phyloP scores from a whole-genome alignment of 768 basidiomycete species.

The Pulveroboletus frians region DNA sequence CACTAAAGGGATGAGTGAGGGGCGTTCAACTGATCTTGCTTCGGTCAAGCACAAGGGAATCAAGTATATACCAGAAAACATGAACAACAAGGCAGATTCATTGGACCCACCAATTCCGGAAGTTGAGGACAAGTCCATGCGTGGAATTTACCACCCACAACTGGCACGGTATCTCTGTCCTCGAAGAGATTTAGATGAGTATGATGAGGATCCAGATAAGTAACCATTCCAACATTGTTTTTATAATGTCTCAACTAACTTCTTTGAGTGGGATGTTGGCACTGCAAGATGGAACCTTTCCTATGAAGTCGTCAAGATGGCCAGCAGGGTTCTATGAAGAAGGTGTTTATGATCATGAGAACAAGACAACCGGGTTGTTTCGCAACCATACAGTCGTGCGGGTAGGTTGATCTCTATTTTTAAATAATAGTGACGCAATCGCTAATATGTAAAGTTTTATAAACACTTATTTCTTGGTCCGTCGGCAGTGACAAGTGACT shows the following conservation, averaged over 20 bases:
- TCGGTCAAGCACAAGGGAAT: not conserved
- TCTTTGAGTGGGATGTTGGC: not conserved
- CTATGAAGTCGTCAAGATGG: slow-evolving; percentile 1
- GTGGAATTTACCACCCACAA: not conserved
- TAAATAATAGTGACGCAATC: too few relatives aligned
- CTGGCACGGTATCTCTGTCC: not conserved
- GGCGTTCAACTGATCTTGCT: not conserved
- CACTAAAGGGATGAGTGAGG: not conserved
- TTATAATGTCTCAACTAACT: not conserved
- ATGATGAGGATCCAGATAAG: not conserved
- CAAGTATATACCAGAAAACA: not conserved
- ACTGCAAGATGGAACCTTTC: not conserved
- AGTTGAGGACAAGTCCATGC: not conserved
- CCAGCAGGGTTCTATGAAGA: slow-evolving; percentile 1
- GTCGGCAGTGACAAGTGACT: too few relatives aligned
- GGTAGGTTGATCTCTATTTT: too few relatives aligned
- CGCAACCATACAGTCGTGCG: too few relatives aligned
- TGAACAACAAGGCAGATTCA: not conserved
- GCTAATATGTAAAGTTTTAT: too few relatives aligned
- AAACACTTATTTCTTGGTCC: too few relatives aligned
- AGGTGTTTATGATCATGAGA: not conserved
- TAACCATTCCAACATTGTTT: too few relatives aligned
- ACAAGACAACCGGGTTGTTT: not conserved
- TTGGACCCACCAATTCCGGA: not conserved
- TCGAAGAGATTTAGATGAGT: not conserved